A percentile compares a stretch with the other conserved stretches of the same genome.
Conservation (phyloP, 225 moss, liverwort and hornwort genomes). For the Antitrichia curtipendula region DNA sequence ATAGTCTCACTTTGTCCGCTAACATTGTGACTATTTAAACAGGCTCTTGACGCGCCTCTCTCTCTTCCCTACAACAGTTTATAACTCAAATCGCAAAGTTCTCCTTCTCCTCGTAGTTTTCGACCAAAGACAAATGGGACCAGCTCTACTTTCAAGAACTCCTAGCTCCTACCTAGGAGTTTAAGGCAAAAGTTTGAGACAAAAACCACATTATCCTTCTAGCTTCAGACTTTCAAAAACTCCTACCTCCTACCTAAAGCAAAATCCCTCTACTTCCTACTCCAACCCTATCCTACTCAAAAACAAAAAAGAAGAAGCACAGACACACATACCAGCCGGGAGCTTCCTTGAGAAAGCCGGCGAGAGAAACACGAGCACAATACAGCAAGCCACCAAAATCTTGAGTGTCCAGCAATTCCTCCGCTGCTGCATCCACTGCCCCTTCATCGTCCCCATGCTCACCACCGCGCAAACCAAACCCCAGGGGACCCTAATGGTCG, state of each 20-base stretch:
- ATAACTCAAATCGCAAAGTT: not conserved
- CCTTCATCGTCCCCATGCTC: not conserved
- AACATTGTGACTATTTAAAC: not conserved
- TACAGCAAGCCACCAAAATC: slow-evolving; percentile 25
- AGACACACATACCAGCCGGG: not conserved
- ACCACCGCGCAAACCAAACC: not conserved
- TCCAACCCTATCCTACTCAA: not conserved
- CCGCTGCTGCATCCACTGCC: not conserved
- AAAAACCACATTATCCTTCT: not conserved
- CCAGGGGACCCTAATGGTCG: not conserved
- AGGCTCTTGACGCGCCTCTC: not conserved
- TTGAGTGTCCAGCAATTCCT: not conserved
- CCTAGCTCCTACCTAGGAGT: not conserved
- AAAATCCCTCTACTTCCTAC: not conserved
- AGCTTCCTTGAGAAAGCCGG: slow-evolving; percentile 12
- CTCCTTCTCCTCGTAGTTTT: not conserved
- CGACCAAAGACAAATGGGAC: not conserved
- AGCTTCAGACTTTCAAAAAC: not conserved
- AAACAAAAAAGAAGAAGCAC: not conserved
- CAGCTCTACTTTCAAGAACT: not conserved
- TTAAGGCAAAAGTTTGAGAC: not conserved
- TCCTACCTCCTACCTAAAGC: not conserved
- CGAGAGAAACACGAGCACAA: slow-evolving; percentile 18
- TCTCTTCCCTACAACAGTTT: not conserved
- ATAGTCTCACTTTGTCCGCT: not conserved